Evolutionary conservation across 2,329 filamentous ascomycete species (phyloP).

Genomic region (Fusarium tanahbumbuense): DNA sequence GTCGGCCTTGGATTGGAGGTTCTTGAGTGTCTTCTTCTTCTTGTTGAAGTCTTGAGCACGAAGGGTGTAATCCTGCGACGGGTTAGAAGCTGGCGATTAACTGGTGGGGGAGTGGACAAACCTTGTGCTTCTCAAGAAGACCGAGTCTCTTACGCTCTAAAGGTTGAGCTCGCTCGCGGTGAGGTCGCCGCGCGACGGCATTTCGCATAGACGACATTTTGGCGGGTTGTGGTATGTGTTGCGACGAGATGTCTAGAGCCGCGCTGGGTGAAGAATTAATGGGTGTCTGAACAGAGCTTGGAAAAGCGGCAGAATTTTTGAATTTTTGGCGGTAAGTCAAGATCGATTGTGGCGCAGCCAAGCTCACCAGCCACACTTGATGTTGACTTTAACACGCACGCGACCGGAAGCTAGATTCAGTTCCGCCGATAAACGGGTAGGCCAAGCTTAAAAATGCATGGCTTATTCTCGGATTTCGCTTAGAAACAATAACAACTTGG

Average conservation of each 20-base stretch:
- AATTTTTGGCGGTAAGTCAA: constrained; percentile 54
- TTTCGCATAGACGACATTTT: constrained; percentile 70
- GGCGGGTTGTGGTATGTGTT: constrained; percentile 2
- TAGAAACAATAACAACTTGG: not conserved
- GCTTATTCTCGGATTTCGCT: not conserved
- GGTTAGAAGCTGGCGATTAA: constrained; percentile 19
- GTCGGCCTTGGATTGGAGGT: constrained; percentile 69
- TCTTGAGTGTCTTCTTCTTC: constrained; percentile 71
- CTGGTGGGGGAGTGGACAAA: constrained; percentile 48
- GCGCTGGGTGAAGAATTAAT: constrained; percentile 22
- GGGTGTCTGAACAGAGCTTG: not conserved
- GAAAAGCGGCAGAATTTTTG: constrained; percentile 52
- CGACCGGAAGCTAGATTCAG: constrained; percentile 14
- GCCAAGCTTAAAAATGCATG: constrained; percentile 1
- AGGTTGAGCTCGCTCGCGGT: constrained; percentile 91
- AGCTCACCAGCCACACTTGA: constrained; percentile 22
- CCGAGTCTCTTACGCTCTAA: constrained; percentile 86
- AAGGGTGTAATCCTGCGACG: constrained; percentile 68
- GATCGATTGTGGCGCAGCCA: constrained; percentile 30
- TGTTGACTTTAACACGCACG: constrained; percentile 16
- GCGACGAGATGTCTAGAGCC: not conserved
- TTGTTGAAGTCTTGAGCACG: constrained; percentile 74
- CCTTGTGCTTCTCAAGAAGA: constrained; percentile 95
- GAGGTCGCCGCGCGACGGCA: constrained; percentile 81
- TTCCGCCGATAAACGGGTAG: not conserved